Percentiles rank a stretch among this genome's conserved stretches.
Conservation (phyloP, 2,329 filamentous ascomycete genomes). For the Monilinia fructicola region DNA sequence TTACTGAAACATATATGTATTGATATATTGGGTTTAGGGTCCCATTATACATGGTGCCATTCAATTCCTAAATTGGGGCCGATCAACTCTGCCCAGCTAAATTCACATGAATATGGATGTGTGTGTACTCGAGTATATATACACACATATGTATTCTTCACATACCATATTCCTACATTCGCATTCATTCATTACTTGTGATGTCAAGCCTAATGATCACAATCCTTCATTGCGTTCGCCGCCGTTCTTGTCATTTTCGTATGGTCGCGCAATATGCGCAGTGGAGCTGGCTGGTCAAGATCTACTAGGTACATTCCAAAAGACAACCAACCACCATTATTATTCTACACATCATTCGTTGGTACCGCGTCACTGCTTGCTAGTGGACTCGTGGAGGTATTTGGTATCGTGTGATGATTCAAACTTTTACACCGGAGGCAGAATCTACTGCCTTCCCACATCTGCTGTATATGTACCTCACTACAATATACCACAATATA, state of each 20-base stretch:
- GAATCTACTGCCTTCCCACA: background rate
- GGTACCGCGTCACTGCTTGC: background rate
- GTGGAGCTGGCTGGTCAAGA: background rate
- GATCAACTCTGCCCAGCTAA: too few species aligned
- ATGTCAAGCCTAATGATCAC: background rate
- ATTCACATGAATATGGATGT: too few species aligned
- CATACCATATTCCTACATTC: background rate
- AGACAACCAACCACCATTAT: conserved; percentile 6
- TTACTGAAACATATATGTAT: too few species aligned
- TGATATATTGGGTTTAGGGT: too few species aligned
- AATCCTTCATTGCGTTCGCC: background rate
- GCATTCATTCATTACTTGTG: background rate
- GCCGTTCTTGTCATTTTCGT: conserved; percentile 5
- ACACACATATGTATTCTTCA: background rate
- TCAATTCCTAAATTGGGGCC: too few species aligned
- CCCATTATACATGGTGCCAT: too few species aligned
- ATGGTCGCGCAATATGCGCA: conserved; percentile 15
- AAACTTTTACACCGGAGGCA: background rate
- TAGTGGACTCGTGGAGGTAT: background rate
- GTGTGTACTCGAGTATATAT: background rate
- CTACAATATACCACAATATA: background rate
- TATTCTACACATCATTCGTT: background rate
- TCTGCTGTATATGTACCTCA: background rate
- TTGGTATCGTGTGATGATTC: background rate
- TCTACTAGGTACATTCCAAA: background rate